Base-by-base conservation (phyloP, 768 basidiomycete species). In the Pulveroboletus sp. region DNA sequence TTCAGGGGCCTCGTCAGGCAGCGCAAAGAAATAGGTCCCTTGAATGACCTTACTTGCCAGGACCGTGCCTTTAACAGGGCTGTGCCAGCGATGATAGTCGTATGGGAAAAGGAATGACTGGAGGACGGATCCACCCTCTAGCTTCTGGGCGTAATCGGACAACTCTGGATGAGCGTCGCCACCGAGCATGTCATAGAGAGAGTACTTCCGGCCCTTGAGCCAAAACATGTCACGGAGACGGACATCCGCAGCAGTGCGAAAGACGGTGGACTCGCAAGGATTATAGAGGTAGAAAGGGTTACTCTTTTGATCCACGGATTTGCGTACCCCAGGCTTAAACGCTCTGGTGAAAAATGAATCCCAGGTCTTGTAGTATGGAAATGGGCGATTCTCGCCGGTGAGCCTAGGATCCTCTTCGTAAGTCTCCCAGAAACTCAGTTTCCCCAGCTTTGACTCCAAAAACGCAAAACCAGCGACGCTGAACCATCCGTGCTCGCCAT, bases 51-150 rank as follows among this genome's bases (percentile, higher is more conserved):
- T 67, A 10, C 57, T 60, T 60, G 76, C 64, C 19, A 43, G 50
- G 42, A 79, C 59, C 1, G 23, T 62, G 9, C 78, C 76, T 19
- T 68, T 66, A 13, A 83, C 73, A 35, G 83, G 83, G 29, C 69
- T 65, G 66, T 80, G 78, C 83, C 81, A 83, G 53, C 81, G 77
- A 54, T 84, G 82, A 58, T 81, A 84, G 21, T 72, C 71, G 27
- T 69, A 54, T 0, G 77, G 70, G 37, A 67, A 69, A 49, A 84
- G 74, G 70, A 81, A 82, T 0, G 75, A 80, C 57, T 84, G 83
- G 61, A 73, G 75, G 23, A 79, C 62, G 0, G 75, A 71, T 8
- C 75, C 82, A 17, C 75, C 78, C 3, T 69, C 68, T 56, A 81
- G 80, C 10, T 63, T 52, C 47, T 8, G 13, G 1, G 77, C 72